Evolutionary conservation across 176 grass and related monocot species (phyloP).

Genomic region (Lolium perenne): DNA sequence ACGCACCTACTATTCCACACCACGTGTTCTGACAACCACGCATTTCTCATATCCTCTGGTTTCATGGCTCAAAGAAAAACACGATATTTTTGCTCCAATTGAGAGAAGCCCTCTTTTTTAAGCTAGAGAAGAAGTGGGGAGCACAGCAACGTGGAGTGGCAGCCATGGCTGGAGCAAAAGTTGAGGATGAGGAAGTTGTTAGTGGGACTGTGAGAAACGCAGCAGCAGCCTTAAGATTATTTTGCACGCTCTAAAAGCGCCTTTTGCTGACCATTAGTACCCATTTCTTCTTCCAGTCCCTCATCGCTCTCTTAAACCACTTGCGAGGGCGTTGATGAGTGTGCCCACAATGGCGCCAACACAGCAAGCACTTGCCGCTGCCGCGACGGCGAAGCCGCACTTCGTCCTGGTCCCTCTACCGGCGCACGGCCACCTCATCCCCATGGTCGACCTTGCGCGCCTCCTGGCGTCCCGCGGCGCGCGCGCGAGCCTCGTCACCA

Average conservation of each 20-base stretch:
- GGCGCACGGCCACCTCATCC: constrained; percentile 69
- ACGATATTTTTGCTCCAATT: no score
- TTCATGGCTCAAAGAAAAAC: not conserved
- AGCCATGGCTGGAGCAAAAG: not conserved
- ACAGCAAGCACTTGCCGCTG: not conserved
- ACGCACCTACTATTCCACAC: not conserved
- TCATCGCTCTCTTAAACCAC: constrained; percentile 9
- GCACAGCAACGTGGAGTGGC: not conserved
- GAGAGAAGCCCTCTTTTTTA: not conserved
- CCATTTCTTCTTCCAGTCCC: not conserved
- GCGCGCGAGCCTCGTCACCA: constrained; percentile 51
- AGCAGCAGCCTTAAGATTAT: not conserved
- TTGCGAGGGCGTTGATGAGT: not conserved
- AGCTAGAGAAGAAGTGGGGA: not conserved
- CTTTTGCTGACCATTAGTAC: not conserved
- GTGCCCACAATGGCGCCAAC: constrained; percentile 36
- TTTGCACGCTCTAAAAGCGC: not conserved
- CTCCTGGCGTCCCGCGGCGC: constrained; percentile 55
- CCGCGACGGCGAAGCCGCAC: constrained; percentile 13
- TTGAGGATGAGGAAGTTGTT: not conserved
- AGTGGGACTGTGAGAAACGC: not conserved
- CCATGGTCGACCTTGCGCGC: constrained; percentile 64
- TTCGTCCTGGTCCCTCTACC: constrained; percentile 63
- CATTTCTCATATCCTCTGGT: not conserved
- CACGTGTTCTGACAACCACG: constrained; percentile 2